phyloP scores from a whole-genome alignment of 257 asterid species.

The Cinchona pubescens region DNA sequence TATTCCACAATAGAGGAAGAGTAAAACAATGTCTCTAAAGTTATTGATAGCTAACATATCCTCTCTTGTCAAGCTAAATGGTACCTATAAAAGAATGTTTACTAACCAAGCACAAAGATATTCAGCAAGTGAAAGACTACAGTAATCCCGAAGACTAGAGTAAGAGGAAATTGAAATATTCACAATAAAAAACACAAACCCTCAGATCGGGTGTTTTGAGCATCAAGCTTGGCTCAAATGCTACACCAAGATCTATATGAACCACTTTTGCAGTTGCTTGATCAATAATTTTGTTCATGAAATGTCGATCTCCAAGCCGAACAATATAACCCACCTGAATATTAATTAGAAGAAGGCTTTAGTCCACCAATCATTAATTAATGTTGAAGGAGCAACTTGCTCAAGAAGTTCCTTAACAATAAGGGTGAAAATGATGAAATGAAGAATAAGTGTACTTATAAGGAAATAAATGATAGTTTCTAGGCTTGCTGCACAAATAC shows the following conservation, averaged over 20 bases:
- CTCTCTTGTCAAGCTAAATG: constrained; percentile 76
- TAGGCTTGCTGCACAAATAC: neutral
- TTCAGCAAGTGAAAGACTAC: neutral
- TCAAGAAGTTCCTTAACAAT: neutral
- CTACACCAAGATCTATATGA: constrained; percentile 97
- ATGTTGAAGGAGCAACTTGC: neutral
- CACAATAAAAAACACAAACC: too few relatives aligned
- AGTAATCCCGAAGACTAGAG: constrained; percentile 1
- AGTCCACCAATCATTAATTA: neutral
- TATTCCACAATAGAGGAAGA: constrained; percentile 6
- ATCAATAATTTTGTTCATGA: constrained; percentile 88
- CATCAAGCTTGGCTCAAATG: constrained; percentile 99
- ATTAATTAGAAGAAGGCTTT: constrained; percentile 1
- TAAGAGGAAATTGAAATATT: too few relatives aligned
- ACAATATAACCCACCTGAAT: constrained; percentile 93
- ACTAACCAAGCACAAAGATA: neutral
- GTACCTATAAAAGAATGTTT: constrained; percentile 50
- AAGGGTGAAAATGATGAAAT: neutral
- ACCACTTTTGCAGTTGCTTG: constrained; percentile 97
- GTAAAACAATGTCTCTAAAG: neutral
- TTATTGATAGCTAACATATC: neutral
- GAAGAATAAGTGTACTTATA: neutral
- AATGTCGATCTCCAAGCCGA: constrained; percentile 97
- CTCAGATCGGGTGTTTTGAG: constrained; percentile 97
- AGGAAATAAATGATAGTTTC: constrained; percentile 3